Percentiles rank a stretch among this genome's conserved stretches.
Conservation (phyloP, 176 grass and related monocot species). For the Carex myosuroides region DNA sequence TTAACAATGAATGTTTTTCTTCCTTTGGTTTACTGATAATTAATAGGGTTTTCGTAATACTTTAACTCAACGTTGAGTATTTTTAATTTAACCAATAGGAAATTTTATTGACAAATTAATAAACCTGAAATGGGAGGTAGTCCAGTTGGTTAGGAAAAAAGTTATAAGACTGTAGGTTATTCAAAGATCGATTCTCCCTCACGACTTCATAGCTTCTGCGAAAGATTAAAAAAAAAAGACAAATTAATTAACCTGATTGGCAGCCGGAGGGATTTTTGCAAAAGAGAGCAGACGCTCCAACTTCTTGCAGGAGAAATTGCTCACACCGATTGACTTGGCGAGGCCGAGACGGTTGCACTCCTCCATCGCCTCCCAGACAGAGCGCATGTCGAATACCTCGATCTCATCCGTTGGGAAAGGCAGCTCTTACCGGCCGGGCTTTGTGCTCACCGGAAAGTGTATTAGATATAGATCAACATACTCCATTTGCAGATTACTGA, state of each 20-base stretch:
- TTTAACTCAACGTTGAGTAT: not conserved
- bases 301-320: constrained; percentile 39
- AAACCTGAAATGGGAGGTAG: no score
- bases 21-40: not conserved
- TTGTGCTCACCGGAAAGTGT: constrained; percentile 19
- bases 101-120: not conserved
- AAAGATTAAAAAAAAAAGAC: no score
- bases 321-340: constrained; percentile 16
- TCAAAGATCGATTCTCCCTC: no score
- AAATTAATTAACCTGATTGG: constrained; percentile 7
- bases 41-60: not conserved
- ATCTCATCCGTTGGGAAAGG: constrained; percentile 16
- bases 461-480: constrained; percentile 33
- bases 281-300: constrained; percentile 22
- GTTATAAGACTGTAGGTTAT: no score
- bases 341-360: constrained; percentile 18
- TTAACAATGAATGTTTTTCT: not conserved
- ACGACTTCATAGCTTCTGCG: no score
- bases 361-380: constrained; percentile 28
- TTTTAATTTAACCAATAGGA: not conserved
- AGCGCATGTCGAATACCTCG: constrained; percentile 8
- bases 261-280: constrained; percentile 26
- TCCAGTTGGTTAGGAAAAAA: no score
- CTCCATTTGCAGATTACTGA: constrained; percentile 26
- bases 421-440: not conserved